phyloP scores from a whole-genome alignment of 352 stramenopile species.

The Globisporangium carolinianum region DNA sequence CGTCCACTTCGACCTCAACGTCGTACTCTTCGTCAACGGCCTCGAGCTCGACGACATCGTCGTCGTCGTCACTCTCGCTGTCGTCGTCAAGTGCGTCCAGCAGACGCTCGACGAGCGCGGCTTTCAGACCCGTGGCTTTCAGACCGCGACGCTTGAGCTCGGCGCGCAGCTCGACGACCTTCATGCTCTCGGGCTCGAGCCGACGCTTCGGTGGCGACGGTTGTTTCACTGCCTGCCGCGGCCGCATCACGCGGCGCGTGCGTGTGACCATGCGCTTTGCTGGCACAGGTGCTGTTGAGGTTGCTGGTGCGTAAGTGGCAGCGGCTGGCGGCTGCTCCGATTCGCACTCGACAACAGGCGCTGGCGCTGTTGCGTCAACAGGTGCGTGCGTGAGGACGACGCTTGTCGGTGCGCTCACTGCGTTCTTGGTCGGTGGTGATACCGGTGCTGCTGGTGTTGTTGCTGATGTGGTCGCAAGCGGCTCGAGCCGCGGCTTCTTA shows the following conservation, averaged over 20 bases:
- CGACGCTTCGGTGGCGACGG: neutral
- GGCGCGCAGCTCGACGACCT: conserved; percentile 46
- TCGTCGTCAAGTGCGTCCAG: conserved; percentile 37
- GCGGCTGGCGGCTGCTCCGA: too few species aligned
- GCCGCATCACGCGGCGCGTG: conserved; percentile 27
- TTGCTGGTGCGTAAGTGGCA: neutral
- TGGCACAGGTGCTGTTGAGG: too few species aligned
- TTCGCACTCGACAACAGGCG: too few species aligned
- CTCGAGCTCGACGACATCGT: conserved; percentile 20
- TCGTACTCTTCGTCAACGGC: conserved; percentile 17
- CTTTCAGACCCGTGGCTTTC: conserved; percentile 44
- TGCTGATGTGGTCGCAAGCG: neutral
- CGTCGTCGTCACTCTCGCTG: conserved; percentile 24
- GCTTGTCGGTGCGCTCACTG: neutral
- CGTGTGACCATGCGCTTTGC: conserved; percentile 30
- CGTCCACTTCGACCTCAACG: conserved; percentile 20
- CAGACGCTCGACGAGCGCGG: conserved; percentile 36
- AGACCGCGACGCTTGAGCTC: conserved; percentile 61
- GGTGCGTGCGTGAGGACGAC: neutral
- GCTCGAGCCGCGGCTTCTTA: conserved; percentile 9
- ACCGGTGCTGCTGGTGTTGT: neutral
- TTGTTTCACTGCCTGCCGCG: conserved; percentile 5
- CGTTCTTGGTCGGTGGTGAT: too few species aligned
- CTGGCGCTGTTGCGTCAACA: neutral
- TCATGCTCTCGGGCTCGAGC: conserved; percentile 21